Percentiles rank a stretch among this genome's conserved stretches.
These are phyloP conservation scores for Saturnispora silvae DNA, from an alignment of 805 yeast species.

Conservation along the genomic window DNA sequence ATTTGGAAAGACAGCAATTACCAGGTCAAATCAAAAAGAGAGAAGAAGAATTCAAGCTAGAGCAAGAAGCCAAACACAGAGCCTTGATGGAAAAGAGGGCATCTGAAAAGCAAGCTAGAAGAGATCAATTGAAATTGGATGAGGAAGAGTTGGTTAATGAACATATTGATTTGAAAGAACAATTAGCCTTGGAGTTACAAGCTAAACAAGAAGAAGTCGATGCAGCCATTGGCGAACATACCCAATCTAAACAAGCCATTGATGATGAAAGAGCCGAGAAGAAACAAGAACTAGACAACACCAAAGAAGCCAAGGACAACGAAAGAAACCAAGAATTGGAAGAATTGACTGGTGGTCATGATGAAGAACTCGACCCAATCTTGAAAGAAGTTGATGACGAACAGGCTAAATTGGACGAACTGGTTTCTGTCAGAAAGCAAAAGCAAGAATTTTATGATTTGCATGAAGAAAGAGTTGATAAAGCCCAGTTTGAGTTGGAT, in stretches of 20 bases:
- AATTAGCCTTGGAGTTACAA: constrained; percentile 29
- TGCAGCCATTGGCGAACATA: constrained; percentile 30
- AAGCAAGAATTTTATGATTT: constrained; percentile 34
- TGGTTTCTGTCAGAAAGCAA: constrained; percentile 39
- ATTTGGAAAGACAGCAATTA: constrained; percentile 31
- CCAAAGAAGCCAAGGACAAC: constrained; percentile 34
- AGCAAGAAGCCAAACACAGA: constrained; percentile 29
- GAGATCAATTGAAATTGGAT: constrained; percentile 37
- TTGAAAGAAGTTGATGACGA: constrained; percentile 43
- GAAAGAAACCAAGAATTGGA: constrained; percentile 37
- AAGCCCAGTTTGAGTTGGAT: constrained; percentile 31
- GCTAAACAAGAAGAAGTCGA: constrained; percentile 34
- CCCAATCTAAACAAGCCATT: constrained; percentile 31
- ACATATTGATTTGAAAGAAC: constrained; percentile 24
- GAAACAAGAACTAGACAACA: constrained; percentile 32
- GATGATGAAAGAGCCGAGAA: constrained; percentile 33
- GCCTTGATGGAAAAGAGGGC: constrained; percentile 27
- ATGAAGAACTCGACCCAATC: constrained; percentile 43
- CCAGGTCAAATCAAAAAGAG: constrained; percentile 33
- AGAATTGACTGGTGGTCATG: constrained; percentile 39
- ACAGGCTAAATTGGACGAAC: constrained; percentile 37
- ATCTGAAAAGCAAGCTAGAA: constrained; percentile 28
- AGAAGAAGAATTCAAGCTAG: constrained; percentile 28
- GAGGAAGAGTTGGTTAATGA: constrained; percentile 37
- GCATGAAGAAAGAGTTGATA: constrained; percentile 35